Evolutionary conservation across 78 protist species (phyloP).

Genomic region (Creolimax fragrantissima): DNA sequence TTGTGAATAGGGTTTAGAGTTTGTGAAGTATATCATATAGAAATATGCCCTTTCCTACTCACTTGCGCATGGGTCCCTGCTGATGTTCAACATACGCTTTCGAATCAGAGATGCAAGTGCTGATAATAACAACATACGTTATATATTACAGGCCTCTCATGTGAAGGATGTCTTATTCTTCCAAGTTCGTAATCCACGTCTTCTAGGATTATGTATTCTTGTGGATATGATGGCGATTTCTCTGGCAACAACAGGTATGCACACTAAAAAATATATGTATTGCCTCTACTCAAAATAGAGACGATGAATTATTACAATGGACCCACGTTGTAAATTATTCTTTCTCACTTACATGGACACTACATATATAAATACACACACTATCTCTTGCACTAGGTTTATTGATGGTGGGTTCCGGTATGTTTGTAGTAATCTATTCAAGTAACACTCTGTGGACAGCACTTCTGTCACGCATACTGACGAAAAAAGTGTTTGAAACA

Average conservation of each 20-base stretch:
- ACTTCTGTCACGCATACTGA: neutral
- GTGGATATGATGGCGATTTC: neutral
- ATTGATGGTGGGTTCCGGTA: neutral
- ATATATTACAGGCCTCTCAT: neutral
- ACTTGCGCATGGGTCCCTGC: no score
- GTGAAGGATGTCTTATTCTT: neutral
- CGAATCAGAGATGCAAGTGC: no score
- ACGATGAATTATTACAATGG: no score
- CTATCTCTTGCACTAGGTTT: neutral
- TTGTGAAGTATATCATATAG: no score
- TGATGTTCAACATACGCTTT: no score
- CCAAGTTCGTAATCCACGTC: neutral
- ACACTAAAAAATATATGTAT: no score
- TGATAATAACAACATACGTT: no score
- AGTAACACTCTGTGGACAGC: neutral
- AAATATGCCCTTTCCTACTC: no score
- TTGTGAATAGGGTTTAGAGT: no score
- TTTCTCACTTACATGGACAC: no score
- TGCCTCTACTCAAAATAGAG: no score
- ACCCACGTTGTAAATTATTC: no score
- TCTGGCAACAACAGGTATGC: neutral
- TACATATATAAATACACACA: neutral
- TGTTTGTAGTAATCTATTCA: neutral
- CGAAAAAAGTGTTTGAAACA: neutral
- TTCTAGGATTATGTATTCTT: neutral